These are phyloP conservation scores for Xylaria sp. DNA, from an alignment of 2,329 filamentous ascomycete species.

Conservation along the genomic window DNA sequence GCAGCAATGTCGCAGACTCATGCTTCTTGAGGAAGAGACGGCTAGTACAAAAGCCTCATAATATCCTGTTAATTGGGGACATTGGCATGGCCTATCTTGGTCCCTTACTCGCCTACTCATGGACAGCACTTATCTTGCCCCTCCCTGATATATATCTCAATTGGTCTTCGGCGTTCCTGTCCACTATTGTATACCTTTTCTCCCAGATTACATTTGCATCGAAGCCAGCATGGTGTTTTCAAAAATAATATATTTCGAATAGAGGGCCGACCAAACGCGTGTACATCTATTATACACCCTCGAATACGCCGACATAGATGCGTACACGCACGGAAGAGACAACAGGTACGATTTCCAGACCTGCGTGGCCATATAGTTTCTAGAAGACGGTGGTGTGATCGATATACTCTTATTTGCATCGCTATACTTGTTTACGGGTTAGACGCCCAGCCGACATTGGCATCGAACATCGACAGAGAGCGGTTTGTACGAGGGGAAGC, in stretches of 20 bases:
- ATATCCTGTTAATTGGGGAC: not conserved
- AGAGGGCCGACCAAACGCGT: not conserved
- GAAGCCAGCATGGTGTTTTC: slow-evolving; percentile 5
- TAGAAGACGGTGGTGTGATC: not conserved
- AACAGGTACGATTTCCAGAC: slow-evolving; percentile 3
- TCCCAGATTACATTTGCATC: not conserved
- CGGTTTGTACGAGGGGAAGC: not conserved
- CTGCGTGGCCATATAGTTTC: not conserved
- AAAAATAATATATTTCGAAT: slow-evolving; percentile 15
- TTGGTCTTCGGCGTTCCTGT: not conserved
- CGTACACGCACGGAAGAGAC: not conserved
- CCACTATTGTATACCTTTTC: not conserved
- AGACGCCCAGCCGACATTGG: slow-evolving; percentile 1
- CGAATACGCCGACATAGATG: slow-evolving; percentile 1
- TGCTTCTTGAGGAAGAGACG: slow-evolving; percentile 47
- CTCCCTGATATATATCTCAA: not conserved
- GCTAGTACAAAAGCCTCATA: slow-evolving; percentile 7
- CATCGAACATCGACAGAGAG: slow-evolving; percentile 4
- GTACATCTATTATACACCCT: not conserved
- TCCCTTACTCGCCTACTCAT: not conserved
- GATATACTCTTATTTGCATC: slow-evolving; percentile 14
- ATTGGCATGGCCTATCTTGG: not conserved
- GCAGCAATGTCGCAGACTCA: slow-evolving; percentile 48
- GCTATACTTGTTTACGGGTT: slow-evolving; percentile 7
- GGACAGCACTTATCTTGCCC: not conserved